Evolutionary conservation across 345 rosid genomes (phyloP).

Genomic region (Firmiana major): DNA sequence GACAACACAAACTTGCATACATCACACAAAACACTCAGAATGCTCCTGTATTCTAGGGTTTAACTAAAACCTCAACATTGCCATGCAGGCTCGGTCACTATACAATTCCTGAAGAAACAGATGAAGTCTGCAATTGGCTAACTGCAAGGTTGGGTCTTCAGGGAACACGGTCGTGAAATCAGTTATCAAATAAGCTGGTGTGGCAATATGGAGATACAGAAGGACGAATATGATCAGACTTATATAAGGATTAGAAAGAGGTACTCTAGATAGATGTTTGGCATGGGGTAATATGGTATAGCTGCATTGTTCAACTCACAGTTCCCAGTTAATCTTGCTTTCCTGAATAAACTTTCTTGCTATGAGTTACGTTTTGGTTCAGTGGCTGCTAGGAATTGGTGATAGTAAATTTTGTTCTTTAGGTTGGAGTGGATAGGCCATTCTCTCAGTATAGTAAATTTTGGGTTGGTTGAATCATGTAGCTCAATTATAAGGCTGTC

Average conservation of each 20-base stretch:
- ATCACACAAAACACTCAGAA: background rate
- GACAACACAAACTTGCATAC: background rate
- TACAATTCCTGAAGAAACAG: constrained; percentile 45
- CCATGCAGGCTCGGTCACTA: constrained; percentile 42
- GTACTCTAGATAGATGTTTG: background rate
- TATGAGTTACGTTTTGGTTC: background rate
- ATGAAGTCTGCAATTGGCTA: constrained; percentile 42
- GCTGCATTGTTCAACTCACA: background rate
- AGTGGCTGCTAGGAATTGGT: background rate
- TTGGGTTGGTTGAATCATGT: background rate
- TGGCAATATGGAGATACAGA: background rate
- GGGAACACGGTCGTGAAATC: constrained; percentile 7
- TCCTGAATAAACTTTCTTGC: background rate
- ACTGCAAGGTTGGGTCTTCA: constrained; percentile 27
- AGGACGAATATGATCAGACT: no score
- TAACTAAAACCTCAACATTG: constrained; percentile 1
- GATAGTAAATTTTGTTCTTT: background rate
- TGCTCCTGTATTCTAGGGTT: background rate
- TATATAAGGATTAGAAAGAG: background rate
- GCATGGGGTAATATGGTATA: background rate
- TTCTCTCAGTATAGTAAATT: background rate
- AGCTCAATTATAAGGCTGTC: background rate
- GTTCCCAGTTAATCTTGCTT: background rate
- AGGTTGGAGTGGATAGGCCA: background rate
- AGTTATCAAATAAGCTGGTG: background rate